These are phyloP conservation scores for Crepidotus variabilis DNA, from an alignment of 768 basidiomycete genomes.

Conservation along the genomic window DNA sequence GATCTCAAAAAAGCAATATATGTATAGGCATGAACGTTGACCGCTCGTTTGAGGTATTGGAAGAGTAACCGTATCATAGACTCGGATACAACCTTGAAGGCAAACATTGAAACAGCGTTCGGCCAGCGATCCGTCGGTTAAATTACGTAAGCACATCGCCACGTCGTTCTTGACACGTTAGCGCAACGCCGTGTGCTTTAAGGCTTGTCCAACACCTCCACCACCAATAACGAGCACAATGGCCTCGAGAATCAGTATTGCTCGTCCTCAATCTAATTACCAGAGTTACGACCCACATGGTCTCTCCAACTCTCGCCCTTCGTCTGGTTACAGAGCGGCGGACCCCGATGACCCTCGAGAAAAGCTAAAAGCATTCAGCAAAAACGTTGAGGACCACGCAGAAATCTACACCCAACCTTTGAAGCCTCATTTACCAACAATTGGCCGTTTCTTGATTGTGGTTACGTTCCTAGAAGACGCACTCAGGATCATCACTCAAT, in stretches of 20 bases:
- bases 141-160: conserved; percentile 37
- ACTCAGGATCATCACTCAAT: conserved; percentile 88
- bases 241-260: conserved; percentile 82
- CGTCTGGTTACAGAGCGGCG: conserved; percentile 73
- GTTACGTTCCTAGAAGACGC: conserved; percentile 99
- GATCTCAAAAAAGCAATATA: neutral
- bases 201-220: conserved; percentile 7
- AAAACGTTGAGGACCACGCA: conserved; percentile 84
- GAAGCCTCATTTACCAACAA: conserved; percentile 89
- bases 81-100: too few relatives aligned
- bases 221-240: conserved; percentile 41
- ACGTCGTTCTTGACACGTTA: conserved; percentile 51
- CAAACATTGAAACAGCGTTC: neutral
- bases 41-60: too few relatives aligned
- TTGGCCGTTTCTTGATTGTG: conserved; percentile 95
- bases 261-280: conserved; percentile 58
- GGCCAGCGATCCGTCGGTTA: neutral
- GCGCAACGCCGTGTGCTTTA: neutral
- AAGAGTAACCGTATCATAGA: neutral
- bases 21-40: too few relatives aligned
- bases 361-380: conserved; percentile 66
- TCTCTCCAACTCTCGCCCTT: conserved; percentile 66
- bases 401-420: conserved; percentile 93
- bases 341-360: conserved; percentile 81
- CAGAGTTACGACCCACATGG: conserved; percentile 75